Percentiles rank a stretch among this genome's conserved stretches.
Conservation (phyloP, 2,329 filamentous ascomycete genomes). For the Fusarium bactridioides region DNA sequence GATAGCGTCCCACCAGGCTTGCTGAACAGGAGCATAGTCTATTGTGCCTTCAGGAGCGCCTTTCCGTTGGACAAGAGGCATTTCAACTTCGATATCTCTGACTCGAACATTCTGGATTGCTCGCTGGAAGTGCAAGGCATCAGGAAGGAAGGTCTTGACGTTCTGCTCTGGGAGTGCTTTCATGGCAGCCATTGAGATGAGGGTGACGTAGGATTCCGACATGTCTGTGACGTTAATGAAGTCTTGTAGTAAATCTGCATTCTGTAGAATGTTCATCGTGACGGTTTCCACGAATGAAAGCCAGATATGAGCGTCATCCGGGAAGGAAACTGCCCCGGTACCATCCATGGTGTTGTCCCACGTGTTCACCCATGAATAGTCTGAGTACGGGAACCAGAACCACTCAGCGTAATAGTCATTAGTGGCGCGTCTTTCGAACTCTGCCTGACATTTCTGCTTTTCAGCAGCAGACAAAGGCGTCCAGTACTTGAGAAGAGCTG, state of each 20-base stretch:
- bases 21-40: neutral
- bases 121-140: neutral
- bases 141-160: neutral
- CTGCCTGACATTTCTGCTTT: too few relatives aligned
- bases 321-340: neutral
- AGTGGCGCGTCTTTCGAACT: too few relatives aligned
- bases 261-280: neutral
- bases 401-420: too few relatives aligned
- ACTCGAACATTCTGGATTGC: neutral
- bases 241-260: neutral
- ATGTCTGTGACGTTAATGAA: fast-evolving
- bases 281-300: neutral
- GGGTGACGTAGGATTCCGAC: neutral
- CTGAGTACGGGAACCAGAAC: too few relatives aligned
- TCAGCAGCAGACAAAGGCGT: too few relatives aligned
- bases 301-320: neutral
- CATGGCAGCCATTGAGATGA: neutral
- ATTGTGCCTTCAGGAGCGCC: neutral
- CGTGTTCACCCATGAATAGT: too few relatives aligned
- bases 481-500: too few relatives aligned
- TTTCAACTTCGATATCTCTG: neutral
- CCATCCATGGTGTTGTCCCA: too few relatives aligned
- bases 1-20: neutral
- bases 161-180: neutral
- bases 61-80: neutral